phyloP scores from a whole-genome alignment of 148 eudicot genomes.

The Limonium bicolor region DNA sequence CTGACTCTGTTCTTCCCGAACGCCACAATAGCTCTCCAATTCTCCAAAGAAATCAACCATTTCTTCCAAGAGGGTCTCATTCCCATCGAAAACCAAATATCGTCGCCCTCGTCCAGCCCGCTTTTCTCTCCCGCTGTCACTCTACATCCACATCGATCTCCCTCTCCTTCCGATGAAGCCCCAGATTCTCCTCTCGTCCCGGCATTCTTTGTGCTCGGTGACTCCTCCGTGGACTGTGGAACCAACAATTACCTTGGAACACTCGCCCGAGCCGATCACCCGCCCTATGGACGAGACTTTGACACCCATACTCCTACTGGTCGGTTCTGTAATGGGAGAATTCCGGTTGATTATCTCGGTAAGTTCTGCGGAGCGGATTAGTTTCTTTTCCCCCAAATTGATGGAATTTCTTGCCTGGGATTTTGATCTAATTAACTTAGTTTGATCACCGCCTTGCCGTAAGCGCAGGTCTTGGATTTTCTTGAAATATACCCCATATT shows the following conservation, averaged over 20 bases:
- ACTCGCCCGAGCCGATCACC: conserved; percentile 77
- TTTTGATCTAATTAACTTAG: too few species aligned
- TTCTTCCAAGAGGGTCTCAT: conserved; percentile 11
- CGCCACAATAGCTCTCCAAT: conserved; percentile 10
- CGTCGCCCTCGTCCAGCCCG: conserved; percentile 5
- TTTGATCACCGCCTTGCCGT: too few species aligned
- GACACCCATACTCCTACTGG: conserved; percentile 82
- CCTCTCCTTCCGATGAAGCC: not conserved
- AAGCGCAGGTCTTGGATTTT: too few species aligned
- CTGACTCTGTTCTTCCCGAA: not conserved
- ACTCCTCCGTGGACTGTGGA: conserved; percentile 81
- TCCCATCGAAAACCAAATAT: not conserved
- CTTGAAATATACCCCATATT: too few species aligned
- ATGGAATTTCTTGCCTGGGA: too few species aligned
- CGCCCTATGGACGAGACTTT: conserved; percentile 82
- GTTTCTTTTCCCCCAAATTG: too few species aligned
- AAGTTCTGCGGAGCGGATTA: too few species aligned
- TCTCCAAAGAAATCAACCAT: conserved; percentile 18
- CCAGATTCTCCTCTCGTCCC: conserved; percentile 23
- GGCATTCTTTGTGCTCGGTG: conserved; percentile 72
- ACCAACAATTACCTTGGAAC: conserved; percentile 85
- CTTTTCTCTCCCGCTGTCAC: conserved; percentile 4
- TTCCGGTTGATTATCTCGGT: conserved; percentile 91
- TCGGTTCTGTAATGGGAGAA: conserved; percentile 75
- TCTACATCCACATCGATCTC: not conserved